Evolutionary conservation across 148 eudicot genomes (phyloP).

Genomic region (Camellia granthamiana): DNA sequence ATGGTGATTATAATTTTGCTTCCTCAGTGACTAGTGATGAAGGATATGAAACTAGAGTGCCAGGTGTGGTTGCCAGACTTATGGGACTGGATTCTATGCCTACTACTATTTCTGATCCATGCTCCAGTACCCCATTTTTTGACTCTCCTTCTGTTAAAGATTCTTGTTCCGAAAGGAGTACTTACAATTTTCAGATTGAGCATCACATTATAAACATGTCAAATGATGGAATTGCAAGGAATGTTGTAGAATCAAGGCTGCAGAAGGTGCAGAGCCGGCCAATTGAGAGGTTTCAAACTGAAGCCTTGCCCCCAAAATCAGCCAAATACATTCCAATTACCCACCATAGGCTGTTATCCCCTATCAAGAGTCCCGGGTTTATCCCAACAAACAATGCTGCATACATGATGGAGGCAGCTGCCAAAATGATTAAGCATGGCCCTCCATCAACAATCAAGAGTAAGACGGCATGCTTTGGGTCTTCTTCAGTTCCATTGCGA

Average conservation of each 20-base stretch:
- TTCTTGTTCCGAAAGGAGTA: conserved; percentile 41
- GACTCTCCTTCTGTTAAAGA: conserved; percentile 48
- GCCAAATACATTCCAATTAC: conserved; percentile 77
- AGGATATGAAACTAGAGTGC: conserved; percentile 56
- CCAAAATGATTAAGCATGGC: conserved; percentile 72
- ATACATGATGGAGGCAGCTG: conserved; percentile 77
- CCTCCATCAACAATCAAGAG: conserved; percentile 44
- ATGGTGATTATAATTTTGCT: conserved; percentile 36
- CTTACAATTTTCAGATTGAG: conserved; percentile 35
- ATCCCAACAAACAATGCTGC: conserved; percentile 69
- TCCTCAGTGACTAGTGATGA: conserved; percentile 57
- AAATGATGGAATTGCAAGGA: conserved; percentile 45
- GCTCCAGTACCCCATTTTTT: conserved; percentile 33
- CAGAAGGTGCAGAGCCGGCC: conserved; percentile 51
- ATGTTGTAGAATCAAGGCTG: conserved; percentile 42
- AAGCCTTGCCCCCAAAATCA: conserved; percentile 81
- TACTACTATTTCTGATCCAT: conserved; percentile 46
- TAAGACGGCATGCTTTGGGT: conserved; percentile 44
- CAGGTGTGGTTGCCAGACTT: conserved; percentile 96
- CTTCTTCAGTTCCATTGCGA: conserved; percentile 71
- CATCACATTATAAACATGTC: conserved; percentile 41
- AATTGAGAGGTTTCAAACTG: conserved; percentile 82
- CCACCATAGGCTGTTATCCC: conserved; percentile 78
- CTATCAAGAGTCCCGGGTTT: conserved; percentile 87
- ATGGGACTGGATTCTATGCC: conserved; percentile 98